phyloP scores from a whole-genome alignment of 441 rosid species.

The Jatropha multifida region DNA sequence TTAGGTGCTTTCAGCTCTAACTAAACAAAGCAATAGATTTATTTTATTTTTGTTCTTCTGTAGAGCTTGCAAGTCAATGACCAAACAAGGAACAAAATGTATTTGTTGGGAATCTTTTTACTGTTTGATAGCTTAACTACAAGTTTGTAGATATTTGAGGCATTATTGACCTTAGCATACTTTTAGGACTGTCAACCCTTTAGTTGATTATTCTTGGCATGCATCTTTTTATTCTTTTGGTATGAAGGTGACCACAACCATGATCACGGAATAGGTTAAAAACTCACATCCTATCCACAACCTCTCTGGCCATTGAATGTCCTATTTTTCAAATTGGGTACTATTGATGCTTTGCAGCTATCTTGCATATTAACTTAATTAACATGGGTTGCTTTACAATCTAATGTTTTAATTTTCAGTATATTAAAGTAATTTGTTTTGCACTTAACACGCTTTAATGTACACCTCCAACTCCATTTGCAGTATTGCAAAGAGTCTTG shows the following conservation, averaged over 20 bases:
- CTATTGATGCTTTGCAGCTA: neutral
- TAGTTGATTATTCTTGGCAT: neutral
- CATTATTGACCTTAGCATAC: neutral
- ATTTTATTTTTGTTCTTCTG: neutral
- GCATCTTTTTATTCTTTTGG: neutral
- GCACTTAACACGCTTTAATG: neutral
- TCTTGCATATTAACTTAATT: neutral
- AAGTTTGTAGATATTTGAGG: neutral
- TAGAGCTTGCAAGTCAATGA: neutral
- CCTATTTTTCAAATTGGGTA: neutral
- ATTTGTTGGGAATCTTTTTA: neutral
- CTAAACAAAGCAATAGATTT: neutral
- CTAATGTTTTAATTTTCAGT: constrained; percentile 9
- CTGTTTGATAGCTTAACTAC: neutral
- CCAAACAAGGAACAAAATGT: no score
- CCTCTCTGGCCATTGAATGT: neutral
- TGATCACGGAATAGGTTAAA: neutral
- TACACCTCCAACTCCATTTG: neutral
- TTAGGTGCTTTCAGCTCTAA: neutral
- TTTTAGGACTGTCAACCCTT: neutral
- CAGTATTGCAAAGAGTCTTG: constrained; percentile 6
- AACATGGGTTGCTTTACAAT: neutral
- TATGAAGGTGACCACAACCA: neutral
- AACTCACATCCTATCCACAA: neutral
- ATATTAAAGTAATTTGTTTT: neutral